Evolutionary conservation across 192 early-diverging fungal species (phyloP).

Genomic region (Radiomyces spectabilis): DNA sequence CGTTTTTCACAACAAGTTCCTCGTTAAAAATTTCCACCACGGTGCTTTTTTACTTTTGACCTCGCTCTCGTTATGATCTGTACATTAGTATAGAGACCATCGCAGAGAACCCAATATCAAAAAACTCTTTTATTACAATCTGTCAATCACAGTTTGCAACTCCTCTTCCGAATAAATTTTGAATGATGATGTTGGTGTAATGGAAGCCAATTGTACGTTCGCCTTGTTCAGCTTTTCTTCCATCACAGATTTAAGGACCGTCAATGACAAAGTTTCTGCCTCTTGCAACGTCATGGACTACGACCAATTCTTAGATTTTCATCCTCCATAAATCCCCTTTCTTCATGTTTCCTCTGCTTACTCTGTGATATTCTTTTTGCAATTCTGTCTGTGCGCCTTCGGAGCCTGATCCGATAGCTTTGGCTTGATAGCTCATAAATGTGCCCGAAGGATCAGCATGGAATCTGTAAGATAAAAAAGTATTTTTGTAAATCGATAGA

Average conservation of each 20-base stretch:
- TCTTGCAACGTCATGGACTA: slow-evolving; percentile 79
- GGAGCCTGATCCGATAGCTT: slow-evolving; percentile 98
- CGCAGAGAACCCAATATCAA: too few relatives aligned
- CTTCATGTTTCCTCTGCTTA: slow-evolving; percentile 11
- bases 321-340: background rate
- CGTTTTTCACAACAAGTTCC: too few relatives aligned
- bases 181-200: slow-evolving; percentile 75
- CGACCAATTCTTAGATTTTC: background rate
- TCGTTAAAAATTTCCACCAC: too few relatives aligned
- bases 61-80: too few relatives aligned
- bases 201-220: slow-evolving; percentile 92
- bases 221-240: slow-evolving; percentile 96
- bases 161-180: slow-evolving; percentile 74
- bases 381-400: slow-evolving; percentile 98
- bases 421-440: slow-evolving; percentile 90
- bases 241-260: slow-evolving; percentile 99
- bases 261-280: slow-evolving; percentile 84
- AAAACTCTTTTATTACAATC: too few relatives aligned
- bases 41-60: too few relatives aligned
- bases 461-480: slow-evolving; percentile 39
- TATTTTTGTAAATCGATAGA: too few relatives aligned
- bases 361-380: slow-evolving; percentile 93
- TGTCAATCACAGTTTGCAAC: slow-evolving; percentile 69
- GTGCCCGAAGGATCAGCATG: slow-evolving; percentile 98
- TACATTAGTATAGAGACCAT: too few relatives aligned